A percentile compares a stretch with the other conserved stretches of the same genome.
Evolutionary conservation across 176 grass and related monocot genomes (phyloP).

Genomic region (Zea luxurians): DNA sequence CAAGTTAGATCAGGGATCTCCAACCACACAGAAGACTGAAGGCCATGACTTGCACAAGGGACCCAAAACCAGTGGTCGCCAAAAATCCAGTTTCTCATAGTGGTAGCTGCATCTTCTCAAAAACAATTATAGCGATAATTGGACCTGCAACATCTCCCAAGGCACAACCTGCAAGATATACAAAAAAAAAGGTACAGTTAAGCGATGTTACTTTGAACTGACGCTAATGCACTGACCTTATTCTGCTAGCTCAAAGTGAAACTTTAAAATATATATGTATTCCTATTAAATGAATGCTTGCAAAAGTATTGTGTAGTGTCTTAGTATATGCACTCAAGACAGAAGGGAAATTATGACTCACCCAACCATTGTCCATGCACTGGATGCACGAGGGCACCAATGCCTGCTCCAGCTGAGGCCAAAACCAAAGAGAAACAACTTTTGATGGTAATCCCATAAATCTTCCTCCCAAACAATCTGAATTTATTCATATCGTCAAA

Average conservation of each 20-base stretch:
- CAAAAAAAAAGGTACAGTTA: constrained; percentile 20
- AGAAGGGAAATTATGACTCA: constrained; percentile 50
- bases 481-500: constrained; percentile 52
- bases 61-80: background rate
- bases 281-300: background rate
- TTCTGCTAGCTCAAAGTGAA: constrained; percentile 2
- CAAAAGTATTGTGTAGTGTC: background rate
- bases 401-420: constrained; percentile 81
- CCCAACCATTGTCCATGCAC: constrained; percentile 88
- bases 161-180: constrained; percentile 66
- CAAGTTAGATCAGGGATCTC: constrained; percentile 36
- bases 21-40: background rate
- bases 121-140: constrained; percentile 59
- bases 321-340: constrained; percentile 1
- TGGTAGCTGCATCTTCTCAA: constrained; percentile 69
- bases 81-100: constrained; percentile 30
- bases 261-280: background rate
- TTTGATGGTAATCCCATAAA: constrained; percentile 71
- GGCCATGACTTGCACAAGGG: background rate
- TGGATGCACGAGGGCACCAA: constrained; percentile 84
- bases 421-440: constrained; percentile 87
- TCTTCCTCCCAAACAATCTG: constrained; percentile 62
- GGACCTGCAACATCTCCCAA: constrained; percentile 88
- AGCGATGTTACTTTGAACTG: background rate
- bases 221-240: background rate